Percentiles rank a stretch among this genome's conserved stretches.
These are phyloP conservation scores for Russula dissimulans DNA, from an alignment of 768 basidiomycete species.

Conservation along the genomic window DNA sequence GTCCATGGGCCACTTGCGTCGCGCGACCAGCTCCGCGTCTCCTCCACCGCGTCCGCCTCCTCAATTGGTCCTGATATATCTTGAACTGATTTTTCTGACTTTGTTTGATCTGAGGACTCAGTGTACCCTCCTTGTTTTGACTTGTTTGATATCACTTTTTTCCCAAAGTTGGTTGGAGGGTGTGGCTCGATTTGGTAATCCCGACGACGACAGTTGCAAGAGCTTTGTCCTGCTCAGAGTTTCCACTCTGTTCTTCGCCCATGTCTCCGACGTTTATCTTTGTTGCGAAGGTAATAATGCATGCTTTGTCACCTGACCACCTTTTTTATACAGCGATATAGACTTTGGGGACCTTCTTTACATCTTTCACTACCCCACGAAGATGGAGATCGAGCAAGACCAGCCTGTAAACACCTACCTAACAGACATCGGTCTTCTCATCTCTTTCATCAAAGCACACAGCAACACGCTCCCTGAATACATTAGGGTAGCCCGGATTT, in stretches of 20 bases:
- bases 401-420: background rate
- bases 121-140: no score
- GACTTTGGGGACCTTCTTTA: no score
- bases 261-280: no score
- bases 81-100: no score
- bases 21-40: constrained; percentile 90
- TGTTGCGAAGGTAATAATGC: background rate
- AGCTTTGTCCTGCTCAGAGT: background rate
- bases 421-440: background rate
- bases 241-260: constrained; percentile 1
- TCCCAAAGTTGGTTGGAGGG: constrained; percentile 3
- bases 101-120: no score
- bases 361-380: background rate
- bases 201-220: background rate
- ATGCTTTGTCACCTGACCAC: no score
- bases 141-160: no score
- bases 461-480: constrained; percentile 8
- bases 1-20: constrained; percentile 84
- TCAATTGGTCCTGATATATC: no score
- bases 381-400: background rate
- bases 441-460: constrained; percentile 1
- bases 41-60: constrained; percentile 93
- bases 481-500: constrained; percentile 11
- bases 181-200: constrained; percentile 4
- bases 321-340: no score